Conservation (phyloP, 2,329 filamentous ascomycete genomes). For the Phyllachora maydis region DNA sequence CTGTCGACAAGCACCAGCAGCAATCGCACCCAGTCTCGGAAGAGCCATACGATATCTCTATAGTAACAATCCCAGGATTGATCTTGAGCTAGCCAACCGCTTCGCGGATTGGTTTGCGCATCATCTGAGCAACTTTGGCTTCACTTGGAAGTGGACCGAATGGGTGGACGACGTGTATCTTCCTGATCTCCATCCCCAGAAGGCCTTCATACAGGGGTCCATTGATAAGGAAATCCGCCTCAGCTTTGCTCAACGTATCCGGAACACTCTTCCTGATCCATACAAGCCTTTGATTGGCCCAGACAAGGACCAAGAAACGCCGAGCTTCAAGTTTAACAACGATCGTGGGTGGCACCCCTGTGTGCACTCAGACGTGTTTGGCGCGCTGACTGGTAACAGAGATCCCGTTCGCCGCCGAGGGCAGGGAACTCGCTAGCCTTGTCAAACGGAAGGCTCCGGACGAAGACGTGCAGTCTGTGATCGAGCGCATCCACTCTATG, state of each 20-base stretch:
- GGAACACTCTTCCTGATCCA: slow-evolving; percentile 70
- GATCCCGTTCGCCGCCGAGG: slow-evolving; percentile 66
- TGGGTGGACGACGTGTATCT: slow-evolving; percentile 78
- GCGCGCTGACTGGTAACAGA: slow-evolving; percentile 20
- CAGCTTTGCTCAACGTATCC: slow-evolving; percentile 90
- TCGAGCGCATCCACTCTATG: slow-evolving; percentile 63
- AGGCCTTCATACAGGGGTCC: slow-evolving; percentile 79
- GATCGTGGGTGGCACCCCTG: slow-evolving; percentile 33
- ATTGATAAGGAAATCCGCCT: slow-evolving; percentile 93
- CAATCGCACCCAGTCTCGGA: slow-evolving; percentile 87
- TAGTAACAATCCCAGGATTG: slow-evolving; percentile 60
- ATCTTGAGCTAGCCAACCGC: slow-evolving; percentile 67
- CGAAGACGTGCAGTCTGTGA: slow-evolving; percentile 65
- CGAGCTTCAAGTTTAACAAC: slow-evolving; percentile 76
- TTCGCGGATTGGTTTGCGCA: slow-evolving; percentile 98
- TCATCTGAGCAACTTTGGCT: slow-evolving; percentile 96
- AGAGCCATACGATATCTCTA: slow-evolving; percentile 86
- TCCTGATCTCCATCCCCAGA: slow-evolving; percentile 61
- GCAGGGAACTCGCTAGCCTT: slow-evolving; percentile 59
- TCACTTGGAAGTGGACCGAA: slow-evolving; percentile 98
- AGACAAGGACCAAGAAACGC: slow-evolving; percentile 87
- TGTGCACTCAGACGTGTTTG: slow-evolving; percentile 1
- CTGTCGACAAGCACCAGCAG: slow-evolving; percentile 87
- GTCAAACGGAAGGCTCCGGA: slow-evolving; percentile 71
- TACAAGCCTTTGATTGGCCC: slow-evolving; percentile 71